Percentiles rank a stretch among this genome's conserved stretches.
Evolutionary conservation across 176 grass and related monocot species (phyloP).

Genomic region (Oryza longistaminata): DNA sequence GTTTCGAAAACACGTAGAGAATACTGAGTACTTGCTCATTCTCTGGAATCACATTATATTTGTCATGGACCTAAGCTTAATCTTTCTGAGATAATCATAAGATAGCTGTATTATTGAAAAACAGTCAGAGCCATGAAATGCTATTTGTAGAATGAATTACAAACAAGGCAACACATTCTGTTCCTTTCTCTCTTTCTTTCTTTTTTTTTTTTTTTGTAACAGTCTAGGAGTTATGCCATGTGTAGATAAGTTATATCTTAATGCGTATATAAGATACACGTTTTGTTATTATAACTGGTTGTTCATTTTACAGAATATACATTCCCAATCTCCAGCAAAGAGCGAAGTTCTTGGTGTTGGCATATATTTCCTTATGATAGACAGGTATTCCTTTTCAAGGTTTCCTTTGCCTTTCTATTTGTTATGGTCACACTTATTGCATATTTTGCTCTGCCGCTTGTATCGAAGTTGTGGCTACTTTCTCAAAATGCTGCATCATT

Average conservation of each 20-base stretch:
- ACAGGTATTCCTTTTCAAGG: conserved; percentile 56
- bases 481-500: not conserved
- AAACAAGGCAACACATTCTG: not conserved
- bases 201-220: not conserved
- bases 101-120: conserved; percentile 12
- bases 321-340: conserved; percentile 45
- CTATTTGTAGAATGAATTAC: conserved; percentile 7
- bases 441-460: not conserved
- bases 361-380: conserved; percentile 83
- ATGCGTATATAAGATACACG: not conserved
- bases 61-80: not conserved
- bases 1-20: not conserved
- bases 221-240: conserved; percentile 8
- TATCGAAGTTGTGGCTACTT: conserved; percentile 13
- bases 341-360: conserved; percentile 45
- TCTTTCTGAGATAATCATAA: conserved; percentile 17
- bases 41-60: conserved; percentile 19
- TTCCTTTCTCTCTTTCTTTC: no score
- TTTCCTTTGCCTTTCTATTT: not conserved
- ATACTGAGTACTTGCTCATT: not conserved
- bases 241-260: conserved; percentile 10
- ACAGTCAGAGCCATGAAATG: not conserved
- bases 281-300: conserved; percentile 25
- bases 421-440: not conserved
- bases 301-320: conserved; percentile 58